Evolutionary conservation across 1,284 basidiomycete genomes (phyloP), one percentile per base, ranked within the genome.

Genomic region (Malassezia obtusa): DNA sequence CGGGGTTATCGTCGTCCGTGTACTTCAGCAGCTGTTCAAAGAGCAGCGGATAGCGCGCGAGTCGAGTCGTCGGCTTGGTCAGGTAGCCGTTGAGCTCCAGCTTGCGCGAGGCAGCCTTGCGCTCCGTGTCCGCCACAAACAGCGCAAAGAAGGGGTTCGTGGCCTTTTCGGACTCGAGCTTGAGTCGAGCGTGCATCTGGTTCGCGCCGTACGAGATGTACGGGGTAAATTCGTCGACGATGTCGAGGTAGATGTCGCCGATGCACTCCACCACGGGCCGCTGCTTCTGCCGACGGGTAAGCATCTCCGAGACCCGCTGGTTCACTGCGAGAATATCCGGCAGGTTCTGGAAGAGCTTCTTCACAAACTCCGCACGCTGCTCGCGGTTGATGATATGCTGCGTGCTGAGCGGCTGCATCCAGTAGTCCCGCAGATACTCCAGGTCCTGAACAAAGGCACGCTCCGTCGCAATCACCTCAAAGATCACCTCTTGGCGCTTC

Each of bases 401-500:
- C 8, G 77, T 75, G 19, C 78, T 83, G 30, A 96, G 79, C 1
- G 87, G 88, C 63, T 86, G 86, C 57, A 95, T 83, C 94, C 94
- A 99, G 33, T 52, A 59, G 37, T 98, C 92, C 57, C 91, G 85
- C 38, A 99, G 80, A 73, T 99, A 98, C 75, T 99, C 94, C 81
- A 98, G 83, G 75, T 95, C 92, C 50, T 88, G 82, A 37, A 98
- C 91, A 76, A 96, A 98, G 77, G 96, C 91, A 17, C 90, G 82
- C 74, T 98, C 94, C 15, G 94, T 98, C 74, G 95, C 95, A 50
- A 96, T 92, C 61, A 95, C 88, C 77, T 99, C 94, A 74, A 98
- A 98, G 78, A 99, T 96, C 28, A 90, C 89, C 75, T 99, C 94
- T 73, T 99, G 94, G 1, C 94, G 82, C 75, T 84, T 92, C 80